Base-by-base conservation (phyloP, 495 filamentous ascomycete genomes). In the Aspergillus hancockii region DNA sequence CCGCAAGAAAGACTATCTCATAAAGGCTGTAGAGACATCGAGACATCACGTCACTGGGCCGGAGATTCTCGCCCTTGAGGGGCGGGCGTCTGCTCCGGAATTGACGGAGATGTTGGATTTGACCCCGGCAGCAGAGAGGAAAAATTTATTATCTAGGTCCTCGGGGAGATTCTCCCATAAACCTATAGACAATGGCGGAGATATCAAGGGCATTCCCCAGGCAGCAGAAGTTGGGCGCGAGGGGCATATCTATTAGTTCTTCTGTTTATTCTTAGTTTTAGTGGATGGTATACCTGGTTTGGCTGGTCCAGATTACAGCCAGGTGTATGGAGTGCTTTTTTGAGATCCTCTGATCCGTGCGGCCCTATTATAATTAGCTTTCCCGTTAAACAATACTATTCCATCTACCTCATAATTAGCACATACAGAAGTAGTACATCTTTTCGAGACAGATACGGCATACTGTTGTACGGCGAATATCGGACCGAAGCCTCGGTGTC, bases 201-300 rank as follows among this genome's bases (percentile, higher is more conserved):
- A 71, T 22, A 82, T 82, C 60, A 76, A 68, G 64, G 81, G 81
- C 0, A 81, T 83, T 58, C 78, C 81, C 0, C 67, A 75, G 46
- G 67, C 70, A 30, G 79, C 81, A 14, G 67, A 79, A 47, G 63
- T 81, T 60, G 75, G 68, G 18, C 70, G 68, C 9, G 77, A 80
- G 54, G 64, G 69, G 18, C 77, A 80, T 63, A 77, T 80, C 31
- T 78, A 78, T 63, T 70, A 61, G 67, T 68, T 52, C 58, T 30
- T 46, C 22, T 62, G 40, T 34, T 68, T 50, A 58, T 54, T 38
- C 14, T 41, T 43, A 12, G 52, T 13, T 21, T 19, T 46, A 14
- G 23, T 36, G 10, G 8, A 14, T 45, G 19, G 41, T 45, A 45
- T 45, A 19, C 41, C 41, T 16, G 41, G 41, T 45, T 45, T 45